These are phyloP conservation scores for Centrapalus pauciflorus DNA, from an alignment of 129 eudicot species.

Conservation along the genomic window DNA sequence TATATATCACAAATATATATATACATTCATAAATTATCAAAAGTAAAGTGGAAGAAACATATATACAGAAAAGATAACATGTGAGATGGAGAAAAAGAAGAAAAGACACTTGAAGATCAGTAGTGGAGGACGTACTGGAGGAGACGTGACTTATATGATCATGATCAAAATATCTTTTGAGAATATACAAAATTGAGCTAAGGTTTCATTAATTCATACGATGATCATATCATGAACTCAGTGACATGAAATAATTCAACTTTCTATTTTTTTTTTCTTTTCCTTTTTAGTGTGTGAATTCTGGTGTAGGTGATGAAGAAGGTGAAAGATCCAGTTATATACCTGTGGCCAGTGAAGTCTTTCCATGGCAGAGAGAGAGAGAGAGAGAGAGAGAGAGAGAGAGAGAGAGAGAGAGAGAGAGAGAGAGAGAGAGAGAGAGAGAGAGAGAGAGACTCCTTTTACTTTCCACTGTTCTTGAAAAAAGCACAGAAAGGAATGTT, in stretches of 20 bases:
- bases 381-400: constrained; percentile 1
- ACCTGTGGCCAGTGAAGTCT: constrained; percentile 74
- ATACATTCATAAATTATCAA: constrained; percentile 9
- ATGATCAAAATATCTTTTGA: constrained; percentile 8
- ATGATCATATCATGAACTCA: constrained; percentile 18
- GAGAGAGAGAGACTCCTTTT: constrained; percentile 21
- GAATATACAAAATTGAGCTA: background rate
- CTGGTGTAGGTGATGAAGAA: constrained; percentile 15
- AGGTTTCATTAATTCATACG: constrained; percentile 19
- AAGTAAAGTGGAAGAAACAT: constrained; percentile 32
- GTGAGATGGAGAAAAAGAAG: constrained; percentile 34
- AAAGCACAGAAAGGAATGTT: constrained; percentile 46
- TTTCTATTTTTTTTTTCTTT: background rate
- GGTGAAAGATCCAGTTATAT: constrained; percentile 21
- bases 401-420: background rate
- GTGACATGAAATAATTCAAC: constrained; percentile 9
- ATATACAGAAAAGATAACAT: constrained; percentile 14
- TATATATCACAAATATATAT: background rate
- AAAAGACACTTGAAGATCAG: constrained; percentile 29
- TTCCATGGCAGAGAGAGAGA: constrained; percentile 43
- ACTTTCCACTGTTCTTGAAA: constrained; percentile 38
- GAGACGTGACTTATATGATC: constrained; percentile 19
- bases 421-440: constrained; percentile 10
- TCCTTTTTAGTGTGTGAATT: background rate
- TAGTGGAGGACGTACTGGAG: no score